Conservation (phyloP, 352 stramenopile species). For the Plasmopara viticola region DNA sequence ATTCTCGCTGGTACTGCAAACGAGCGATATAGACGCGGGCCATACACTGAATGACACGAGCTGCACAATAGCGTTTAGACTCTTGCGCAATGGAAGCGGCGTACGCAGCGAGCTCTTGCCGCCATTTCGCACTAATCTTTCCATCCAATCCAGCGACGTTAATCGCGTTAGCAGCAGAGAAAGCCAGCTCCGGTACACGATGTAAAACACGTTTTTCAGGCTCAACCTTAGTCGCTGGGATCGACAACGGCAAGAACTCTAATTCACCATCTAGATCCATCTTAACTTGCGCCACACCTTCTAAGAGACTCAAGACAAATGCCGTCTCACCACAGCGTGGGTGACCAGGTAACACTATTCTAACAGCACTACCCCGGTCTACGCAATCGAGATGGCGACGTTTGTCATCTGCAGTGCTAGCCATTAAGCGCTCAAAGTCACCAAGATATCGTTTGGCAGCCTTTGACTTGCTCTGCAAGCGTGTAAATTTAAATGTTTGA, state of each 20-base stretch:
- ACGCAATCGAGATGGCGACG: conserved; percentile 34
- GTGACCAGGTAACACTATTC: conserved; percentile 72
- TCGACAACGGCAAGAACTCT: conserved; percentile 70
- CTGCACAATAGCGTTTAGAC: conserved; percentile 59
- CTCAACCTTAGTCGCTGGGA: conserved; percentile 55
- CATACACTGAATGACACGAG: conserved; percentile 69
- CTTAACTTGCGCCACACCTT: conserved; percentile 69
- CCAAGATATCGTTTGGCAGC: conserved; percentile 48
- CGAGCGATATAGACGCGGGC: conserved; percentile 60
- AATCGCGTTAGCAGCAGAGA: conserved; percentile 39
- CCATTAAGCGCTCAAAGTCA: conserved; percentile 57
- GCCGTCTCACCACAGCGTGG: conserved; percentile 68
- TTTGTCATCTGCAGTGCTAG: conserved; percentile 31
- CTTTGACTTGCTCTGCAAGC: conserved; percentile 36
- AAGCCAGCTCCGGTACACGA: conserved; percentile 52
- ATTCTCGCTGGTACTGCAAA: conserved; percentile 48
- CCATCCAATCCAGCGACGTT: conserved; percentile 24
- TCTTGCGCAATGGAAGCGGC: conserved; percentile 54
- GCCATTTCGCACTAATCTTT: conserved; percentile 44
- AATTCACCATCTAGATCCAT: conserved; percentile 71
- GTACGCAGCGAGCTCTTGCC: conserved; percentile 51
- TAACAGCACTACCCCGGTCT: conserved; percentile 45
- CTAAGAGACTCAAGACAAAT: conserved; percentile 56
- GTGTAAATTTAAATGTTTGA: conserved; percentile 14
- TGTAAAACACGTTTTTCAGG: conserved; percentile 49